Percentiles rank a stretch among this genome's conserved stretches.
Evolutionary conservation across 768 basidiomycete species (phyloP).

Genomic region (Exidia glandulosa): DNA sequence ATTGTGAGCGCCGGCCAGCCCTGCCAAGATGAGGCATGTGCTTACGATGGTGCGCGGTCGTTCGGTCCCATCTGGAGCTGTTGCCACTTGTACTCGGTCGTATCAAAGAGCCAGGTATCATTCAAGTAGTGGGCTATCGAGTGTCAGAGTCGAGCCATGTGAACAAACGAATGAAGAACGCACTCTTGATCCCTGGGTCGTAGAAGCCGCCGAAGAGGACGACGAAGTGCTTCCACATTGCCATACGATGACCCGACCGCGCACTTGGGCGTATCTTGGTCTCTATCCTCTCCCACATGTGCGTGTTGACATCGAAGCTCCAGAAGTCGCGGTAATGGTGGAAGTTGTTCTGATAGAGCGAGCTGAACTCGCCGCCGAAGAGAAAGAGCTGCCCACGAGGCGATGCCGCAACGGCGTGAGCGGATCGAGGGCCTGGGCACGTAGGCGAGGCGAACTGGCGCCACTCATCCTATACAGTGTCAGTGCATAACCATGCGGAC

Average conservation of each 20-base stretch:
- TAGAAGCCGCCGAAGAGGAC: slow-evolving; percentile 87
- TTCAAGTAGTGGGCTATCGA: slow-evolving; percentile 65
- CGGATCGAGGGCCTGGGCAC: slow-evolving; percentile 79
- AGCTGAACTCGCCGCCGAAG: slow-evolving; percentile 74
- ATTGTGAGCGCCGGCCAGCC: not conserved
- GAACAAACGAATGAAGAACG: slow-evolving; percentile 11
- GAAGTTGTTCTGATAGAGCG: slow-evolving; percentile 70
- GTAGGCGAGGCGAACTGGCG: slow-evolving; percentile 72
- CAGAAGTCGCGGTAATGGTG: slow-evolving; percentile 88
- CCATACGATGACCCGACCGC: slow-evolving; percentile 81
- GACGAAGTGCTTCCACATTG: slow-evolving; percentile 78
- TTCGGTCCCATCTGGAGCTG: slow-evolving; percentile 64
- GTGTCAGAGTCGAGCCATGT: not conserved
- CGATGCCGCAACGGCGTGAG: slow-evolving; percentile 69
- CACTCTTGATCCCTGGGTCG: slow-evolving; percentile 76
- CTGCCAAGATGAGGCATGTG: slow-evolving; percentile 3
- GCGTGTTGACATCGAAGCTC: slow-evolving; percentile 69
- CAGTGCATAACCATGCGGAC: not conserved
- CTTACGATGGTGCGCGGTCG: slow-evolving; percentile 64
- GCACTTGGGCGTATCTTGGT: slow-evolving; percentile 73
- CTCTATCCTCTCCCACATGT: slow-evolving; percentile 82
- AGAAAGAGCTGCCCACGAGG: slow-evolving; percentile 77
- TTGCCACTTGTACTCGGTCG: slow-evolving; percentile 76
- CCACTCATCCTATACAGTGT: slow-evolving; percentile 64
- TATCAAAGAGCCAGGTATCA: slow-evolving; percentile 80